Evolutionary conservation across 257 asterid genomes (phyloP), one percentile per base, ranked within the genome.

Genomic region (Rauvolfia tetraphylla): DNA sequence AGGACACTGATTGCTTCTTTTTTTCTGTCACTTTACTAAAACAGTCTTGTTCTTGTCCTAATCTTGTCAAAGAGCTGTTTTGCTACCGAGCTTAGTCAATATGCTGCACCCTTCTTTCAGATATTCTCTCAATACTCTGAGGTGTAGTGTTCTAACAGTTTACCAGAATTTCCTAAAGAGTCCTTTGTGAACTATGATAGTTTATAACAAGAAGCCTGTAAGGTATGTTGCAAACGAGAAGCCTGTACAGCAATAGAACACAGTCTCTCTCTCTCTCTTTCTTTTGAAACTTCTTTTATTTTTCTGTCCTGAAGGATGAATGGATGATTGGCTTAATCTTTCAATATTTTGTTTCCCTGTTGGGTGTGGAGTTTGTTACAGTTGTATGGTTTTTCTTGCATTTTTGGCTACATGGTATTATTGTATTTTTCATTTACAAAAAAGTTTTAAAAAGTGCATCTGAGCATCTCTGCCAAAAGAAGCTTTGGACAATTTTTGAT

Each of bases 11-110:
- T 15, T 67, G 54, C 36, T 57, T 17, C 46, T 57, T 46, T 65
- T 34, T 31, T 34, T 31, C 33, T 48, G 31, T 20, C 18, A 68
- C 68, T 25, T 44, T 17, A 38, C 27, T 20, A 15, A 42, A 48
- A 53, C 42, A 25, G 75, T 71, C 53, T 76, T 38, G 6, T 68
- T 66, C 25, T 48, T 39, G 34, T 68, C 42, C 62, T 41, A 68
- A 27, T 66, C 57, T 56, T 54, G 36, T 53, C 17, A 67, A 23
- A 34, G 75, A 58, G 34, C 44, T 33, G 18, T 36, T 66, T 67
- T 38, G 27, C 46, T 36, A 33, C 68, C 25, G 10, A 7, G 59
- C 41, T 54, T 56, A 14, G 38, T 18, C 14, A n/a, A 49, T 6
- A 63, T 65, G 6, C 38, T 68, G 33, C 0, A 20, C 46, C 36